Base-by-base conservation (phyloP, 768 basidiomycete genomes). In the Leccinellum rugosiceps region DNA sequence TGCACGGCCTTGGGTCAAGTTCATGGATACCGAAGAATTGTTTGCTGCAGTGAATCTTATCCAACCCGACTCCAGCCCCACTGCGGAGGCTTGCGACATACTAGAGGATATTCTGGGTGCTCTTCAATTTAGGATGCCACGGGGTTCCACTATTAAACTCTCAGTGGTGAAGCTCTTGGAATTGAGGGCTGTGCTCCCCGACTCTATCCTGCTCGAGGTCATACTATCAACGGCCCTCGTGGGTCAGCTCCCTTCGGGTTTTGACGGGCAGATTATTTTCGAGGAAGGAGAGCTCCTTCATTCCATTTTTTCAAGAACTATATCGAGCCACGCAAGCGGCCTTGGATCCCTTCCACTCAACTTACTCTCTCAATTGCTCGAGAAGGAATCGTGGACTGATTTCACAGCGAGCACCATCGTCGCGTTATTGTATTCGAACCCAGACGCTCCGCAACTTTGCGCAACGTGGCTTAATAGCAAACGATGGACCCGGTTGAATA, bases 1-100 rank as follows among this genome's bases (percentile, higher is more conserved):
- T 50, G 59, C 32, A 5, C 56, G 43, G 0, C 60, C 59, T 14
- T 92, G 89, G 89, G 73, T 87, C 44, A 76, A 73, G 41, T 87
- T 80, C 63, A 77, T 87, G 62, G 66, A 73, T 6, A 63, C 70
- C 3, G 61, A 71, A 3, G 76, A 77, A 15, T 65, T 84, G 3
- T 70, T 83, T 4, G 60, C 68, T 6, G 70, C 82, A 6, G 63
- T 90, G 11, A 79, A 83, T 60, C 56, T 70, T 7, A 59, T 80
- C 50, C 61, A 63, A 19, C 45, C 51, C 6, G 48, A 56, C 41
- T 52, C 55, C 4, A 59, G 61, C 21, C 43, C 28, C 44, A 21
- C 56, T 21, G 2, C 47, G 3, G n/a, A 48, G 10, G 54, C 62
- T 17, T 32, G 55, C 26, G 64, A 65, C 15, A 46, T 78, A 1